Base-by-base conservation (phyloP, 1,139 yeast species). In the Pichia kudriavzevii region DNA sequence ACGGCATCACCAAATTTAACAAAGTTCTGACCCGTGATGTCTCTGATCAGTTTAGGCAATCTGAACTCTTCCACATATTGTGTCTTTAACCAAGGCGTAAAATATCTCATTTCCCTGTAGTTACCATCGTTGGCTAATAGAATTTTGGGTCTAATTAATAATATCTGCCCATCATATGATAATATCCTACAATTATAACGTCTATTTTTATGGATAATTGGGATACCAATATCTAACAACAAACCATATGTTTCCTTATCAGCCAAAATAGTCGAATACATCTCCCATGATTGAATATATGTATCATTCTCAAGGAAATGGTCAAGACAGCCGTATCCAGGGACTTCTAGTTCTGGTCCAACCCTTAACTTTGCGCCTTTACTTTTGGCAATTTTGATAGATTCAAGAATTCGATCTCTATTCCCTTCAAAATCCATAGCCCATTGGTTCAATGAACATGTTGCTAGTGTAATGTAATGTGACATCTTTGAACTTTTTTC, bases 391-490 rank as follows among this genome's bases (percentile, higher is more conserved):
- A 72, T 67, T 23, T 58, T 58, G 51, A 93, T 88, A 42, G 94
- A 80, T 52, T 80, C 79, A 24, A 91, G 53, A 47, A 93, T 91
- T 38, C 99, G 67, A 53, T 87, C 95, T 38, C 95, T 71, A 59
- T 93, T 93, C 5, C 98, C 99, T 58, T 91, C 97, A 60, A 85
- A 93, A 60, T 93, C 99, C 42, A 93, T 67, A 0, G 98, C 95
- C 99, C 99, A 93, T 71, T 93, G 99, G 61, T 93, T 93, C 47
- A 93, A 69, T 53, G 81, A 72, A 52, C 81, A 75, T 2, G 80
- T 73, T 10, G 81, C 73, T 30, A 75, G 55, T 1, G 80, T 75
- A 26, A 75, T 64, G 50, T 67, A 72, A 32, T 69, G 74, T 4
- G 76, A 75, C 78, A 72, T 72, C 3, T 11, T 29, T 19, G 23